phyloP scores from a whole-genome alignment of 768 basidiomycete genomes.

The Bullera alba region DNA sequence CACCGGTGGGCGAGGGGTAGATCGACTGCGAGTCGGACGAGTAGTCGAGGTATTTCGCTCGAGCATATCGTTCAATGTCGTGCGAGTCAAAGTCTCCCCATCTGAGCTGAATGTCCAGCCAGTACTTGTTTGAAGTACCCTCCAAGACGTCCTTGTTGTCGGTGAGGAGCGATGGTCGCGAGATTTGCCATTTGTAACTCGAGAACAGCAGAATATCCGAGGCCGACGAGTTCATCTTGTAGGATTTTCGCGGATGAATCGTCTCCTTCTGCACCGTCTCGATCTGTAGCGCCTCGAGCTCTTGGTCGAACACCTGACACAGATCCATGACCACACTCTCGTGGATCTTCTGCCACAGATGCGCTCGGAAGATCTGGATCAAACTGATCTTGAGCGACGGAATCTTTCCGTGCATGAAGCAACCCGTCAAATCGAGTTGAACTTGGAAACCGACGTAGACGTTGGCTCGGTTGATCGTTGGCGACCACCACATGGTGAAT shows the following conservation, averaged over 20 bases:
- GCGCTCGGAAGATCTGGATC: conserved; percentile 99
- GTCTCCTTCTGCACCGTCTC: conserved; percentile 99
- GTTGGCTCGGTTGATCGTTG: conserved; percentile 97
- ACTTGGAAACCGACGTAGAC: conserved; percentile 98
- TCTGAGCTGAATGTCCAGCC: conserved; percentile 69
- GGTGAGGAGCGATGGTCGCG: conserved; percentile 87
- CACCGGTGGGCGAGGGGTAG: conserved; percentile 96
- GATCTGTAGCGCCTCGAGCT: conserved; percentile 93
- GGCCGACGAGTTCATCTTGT: conserved; percentile 99
- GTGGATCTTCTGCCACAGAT: conserved; percentile 99
- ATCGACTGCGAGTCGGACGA: conserved; percentile 87
- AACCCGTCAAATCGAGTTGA: conserved; percentile 80
- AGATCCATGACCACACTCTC: conserved; percentile 43
- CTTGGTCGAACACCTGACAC: conserved; percentile 98
- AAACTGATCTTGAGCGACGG: conserved; percentile 79
- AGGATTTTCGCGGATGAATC: conserved; percentile 98
- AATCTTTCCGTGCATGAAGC: conserved; percentile 85
- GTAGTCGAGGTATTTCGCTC: conserved; percentile 98
- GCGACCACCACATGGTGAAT: conserved; percentile 98
- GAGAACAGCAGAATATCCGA: conserved; percentile 97
- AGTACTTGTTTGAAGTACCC: conserved; percentile 97
- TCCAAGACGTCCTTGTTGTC: conserved; percentile 94
- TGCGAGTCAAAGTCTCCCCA: conserved; percentile 91
- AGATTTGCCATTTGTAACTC: conserved; percentile 86
- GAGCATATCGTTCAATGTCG: conserved; percentile 96